Conservation (phyloP, 768 basidiomycete genomes). For the Fomitopsis serialis region DNA sequence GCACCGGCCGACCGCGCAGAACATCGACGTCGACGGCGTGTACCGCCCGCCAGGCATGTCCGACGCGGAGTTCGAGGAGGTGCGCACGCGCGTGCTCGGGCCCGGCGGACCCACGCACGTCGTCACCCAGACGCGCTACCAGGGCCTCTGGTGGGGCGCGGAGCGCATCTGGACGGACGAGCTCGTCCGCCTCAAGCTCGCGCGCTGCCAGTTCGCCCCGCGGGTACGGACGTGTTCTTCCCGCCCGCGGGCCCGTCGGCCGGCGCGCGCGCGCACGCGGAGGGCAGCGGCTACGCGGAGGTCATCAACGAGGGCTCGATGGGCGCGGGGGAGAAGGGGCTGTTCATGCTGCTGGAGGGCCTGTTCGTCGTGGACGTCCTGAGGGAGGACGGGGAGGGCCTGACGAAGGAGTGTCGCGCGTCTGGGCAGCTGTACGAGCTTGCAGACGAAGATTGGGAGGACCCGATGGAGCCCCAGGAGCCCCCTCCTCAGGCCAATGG, state of each 20-base stretch:
- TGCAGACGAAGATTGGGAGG: slow-evolving; percentile 70
- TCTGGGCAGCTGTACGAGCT: slow-evolving; percentile 75
- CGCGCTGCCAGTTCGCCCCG: slow-evolving; percentile 59
- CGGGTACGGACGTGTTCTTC: slow-evolving; percentile 53
- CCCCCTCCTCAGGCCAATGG: neutral
- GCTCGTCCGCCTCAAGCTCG: slow-evolving; percentile 71
- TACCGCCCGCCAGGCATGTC: neutral
- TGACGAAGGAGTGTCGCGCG: slow-evolving; percentile 56
- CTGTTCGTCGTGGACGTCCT: slow-evolving; percentile 57
- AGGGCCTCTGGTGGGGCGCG: slow-evolving; percentile 87
- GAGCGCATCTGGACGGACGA: slow-evolving; percentile 88
- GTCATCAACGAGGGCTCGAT: slow-evolving; percentile 15
- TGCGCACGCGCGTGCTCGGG: slow-evolving; percentile 16
- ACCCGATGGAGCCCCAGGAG: neutral
- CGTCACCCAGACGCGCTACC: slow-evolving; percentile 53
- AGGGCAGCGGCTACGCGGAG: slow-evolving; percentile 5
- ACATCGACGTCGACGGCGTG: neutral
- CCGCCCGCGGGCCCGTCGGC: slow-evolving; percentile 53
- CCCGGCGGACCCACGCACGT: slow-evolving; percentile 19
- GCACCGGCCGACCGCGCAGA: neutral
- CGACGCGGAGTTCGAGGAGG: neutral
- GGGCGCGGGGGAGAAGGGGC: slow-evolving; percentile 57
- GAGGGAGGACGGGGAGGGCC: slow-evolving; percentile 32
- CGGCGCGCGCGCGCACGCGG: slow-evolving; percentile 27
- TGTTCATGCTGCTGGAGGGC: slow-evolving; percentile 68